Conservation (phyloP, 495 filamentous ascomycete species). For the Tuber melanosporum region DNA sequence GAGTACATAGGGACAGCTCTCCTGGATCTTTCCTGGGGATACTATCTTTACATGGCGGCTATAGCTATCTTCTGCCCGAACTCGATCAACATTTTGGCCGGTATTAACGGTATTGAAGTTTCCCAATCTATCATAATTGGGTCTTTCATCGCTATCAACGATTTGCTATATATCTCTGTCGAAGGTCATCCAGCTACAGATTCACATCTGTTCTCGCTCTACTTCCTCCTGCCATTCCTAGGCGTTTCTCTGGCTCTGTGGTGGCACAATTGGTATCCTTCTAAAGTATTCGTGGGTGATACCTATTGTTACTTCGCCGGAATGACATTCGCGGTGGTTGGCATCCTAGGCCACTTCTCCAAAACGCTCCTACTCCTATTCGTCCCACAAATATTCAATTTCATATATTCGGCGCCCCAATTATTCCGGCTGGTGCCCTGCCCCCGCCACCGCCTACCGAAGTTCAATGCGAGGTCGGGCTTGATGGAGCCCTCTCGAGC, state of each 20-base stretch:
- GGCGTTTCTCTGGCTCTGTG: slow-evolving; percentile 83
- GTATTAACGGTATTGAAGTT: slow-evolving; percentile 96
- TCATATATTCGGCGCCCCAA: slow-evolving; percentile 85
- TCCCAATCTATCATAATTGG: slow-evolving; percentile 89
- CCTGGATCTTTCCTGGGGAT: slow-evolving; percentile 78
- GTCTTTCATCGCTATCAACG: slow-evolving; percentile 73
- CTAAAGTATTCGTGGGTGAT: slow-evolving; percentile 91
- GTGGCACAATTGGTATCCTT: slow-evolving; percentile 93
- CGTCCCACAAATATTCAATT: slow-evolving; percentile 93
- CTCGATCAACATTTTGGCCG: slow-evolving; percentile 96
- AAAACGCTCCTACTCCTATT: slow-evolving; percentile 90
- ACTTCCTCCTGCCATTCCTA: slow-evolving; percentile 87
- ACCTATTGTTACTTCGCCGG: slow-evolving; percentile 99
- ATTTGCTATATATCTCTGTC: slow-evolving; percentile 68
- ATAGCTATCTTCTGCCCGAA: slow-evolving; percentile 96
- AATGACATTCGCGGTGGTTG: slow-evolving; percentile 97
- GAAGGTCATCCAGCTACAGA: slow-evolving; percentile 90
- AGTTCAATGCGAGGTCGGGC: slow-evolving; percentile 75
- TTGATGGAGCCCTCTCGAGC: slow-evolving; percentile 78
- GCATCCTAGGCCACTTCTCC: slow-evolving; percentile 93
- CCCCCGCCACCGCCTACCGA: slow-evolving; percentile 82
- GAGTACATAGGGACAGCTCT: slow-evolving; percentile 71
- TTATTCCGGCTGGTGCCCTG: slow-evolving; percentile 84
- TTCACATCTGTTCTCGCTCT: slow-evolving; percentile 90
- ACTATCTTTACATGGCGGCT: slow-evolving; percentile 93